Evolutionary conservation across 306 rosid genomes (phyloP).

Genomic region (Rubus idaeus): DNA sequence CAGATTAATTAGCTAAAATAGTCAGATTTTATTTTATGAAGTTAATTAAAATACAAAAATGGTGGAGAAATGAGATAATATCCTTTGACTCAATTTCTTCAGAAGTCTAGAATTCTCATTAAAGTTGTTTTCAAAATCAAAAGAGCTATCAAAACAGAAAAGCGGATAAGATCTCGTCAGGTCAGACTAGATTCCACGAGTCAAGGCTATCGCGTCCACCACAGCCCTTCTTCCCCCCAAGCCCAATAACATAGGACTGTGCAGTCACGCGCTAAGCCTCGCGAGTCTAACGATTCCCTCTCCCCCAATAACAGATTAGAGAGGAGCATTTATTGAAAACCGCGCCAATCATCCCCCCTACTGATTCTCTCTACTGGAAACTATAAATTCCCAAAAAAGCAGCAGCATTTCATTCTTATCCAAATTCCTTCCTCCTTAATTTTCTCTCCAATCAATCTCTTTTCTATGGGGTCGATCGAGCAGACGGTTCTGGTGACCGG

Average conservation of each 20-base stretch:
- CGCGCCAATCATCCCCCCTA: slow-evolving; percentile 26
- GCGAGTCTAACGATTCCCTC: background rate
- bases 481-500: slow-evolving; percentile 79
- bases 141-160: background rate
- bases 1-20: too few species aligned
- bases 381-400: background rate
- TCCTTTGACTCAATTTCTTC: background rate
- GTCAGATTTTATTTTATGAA: too few species aligned
- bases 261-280: background rate
- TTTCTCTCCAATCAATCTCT: background rate
- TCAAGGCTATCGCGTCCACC: background rate
- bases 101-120: background rate
- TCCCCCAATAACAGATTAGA: background rate
- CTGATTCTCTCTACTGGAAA: background rate
- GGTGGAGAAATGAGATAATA: background rate
- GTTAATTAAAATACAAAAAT: background rate
- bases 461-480: slow-evolving; percentile 38
- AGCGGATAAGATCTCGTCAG: background rate
- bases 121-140: background rate
- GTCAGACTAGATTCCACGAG: background rate
- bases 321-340: background rate
- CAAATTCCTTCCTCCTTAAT: background rate
- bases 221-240: background rate
- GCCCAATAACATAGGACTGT: background rate
- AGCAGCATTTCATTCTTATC: background rate